Base-by-base conservation (phyloP, 179 eudicot species). In the Beta corolliflora region DNA sequence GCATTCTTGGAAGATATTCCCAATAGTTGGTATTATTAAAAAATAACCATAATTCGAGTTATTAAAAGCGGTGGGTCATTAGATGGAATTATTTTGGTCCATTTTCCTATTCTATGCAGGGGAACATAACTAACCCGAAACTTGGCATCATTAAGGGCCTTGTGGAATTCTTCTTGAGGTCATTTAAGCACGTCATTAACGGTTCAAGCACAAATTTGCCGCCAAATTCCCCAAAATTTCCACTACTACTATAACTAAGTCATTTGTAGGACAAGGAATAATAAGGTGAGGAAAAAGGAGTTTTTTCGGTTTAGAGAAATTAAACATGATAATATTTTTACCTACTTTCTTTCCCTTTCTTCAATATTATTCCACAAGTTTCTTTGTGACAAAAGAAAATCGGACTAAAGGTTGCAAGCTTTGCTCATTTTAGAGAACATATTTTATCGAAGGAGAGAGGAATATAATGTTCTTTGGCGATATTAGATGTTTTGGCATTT, bases 191-290 rank as follows among this genome's bases (percentile, higher is more conserved):
- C 55, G 85, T 7, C n/a, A 92, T 82, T 48, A 93, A 77, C 13
- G 90, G 80, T 74, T 93, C 98, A 16, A 94, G 97, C 66, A 93
- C 97, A 67, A 79, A 92, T 48, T 80, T 86, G 5, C 98, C 98
- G 50, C 98, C 98, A 72, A 81, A 93, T 76, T 79, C 87, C 12
- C 97, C 98, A 75, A 87, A 93, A 74, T 85, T 92, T 36, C 98
- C 98, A 2, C 52, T 36, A 66, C 48, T 71, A 59, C 7, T 83
- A 54, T 46, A 73, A 66, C 1, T 77, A 21, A 3, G n/a, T n/a
- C 58, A 41, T 11, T 4, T 41, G 70, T 8, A 55, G 31, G 23
- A 31, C 21, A 67, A 0, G 5, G 64, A 65, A 55, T 66, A 15
- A 31, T 21, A 15, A 61, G 60, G 1, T n/a, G 68, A 72, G n/a